Base-by-base conservation (phyloP, 371 early-diverging fungal genomes). In the Capillidium rhysosporum region DNA sequence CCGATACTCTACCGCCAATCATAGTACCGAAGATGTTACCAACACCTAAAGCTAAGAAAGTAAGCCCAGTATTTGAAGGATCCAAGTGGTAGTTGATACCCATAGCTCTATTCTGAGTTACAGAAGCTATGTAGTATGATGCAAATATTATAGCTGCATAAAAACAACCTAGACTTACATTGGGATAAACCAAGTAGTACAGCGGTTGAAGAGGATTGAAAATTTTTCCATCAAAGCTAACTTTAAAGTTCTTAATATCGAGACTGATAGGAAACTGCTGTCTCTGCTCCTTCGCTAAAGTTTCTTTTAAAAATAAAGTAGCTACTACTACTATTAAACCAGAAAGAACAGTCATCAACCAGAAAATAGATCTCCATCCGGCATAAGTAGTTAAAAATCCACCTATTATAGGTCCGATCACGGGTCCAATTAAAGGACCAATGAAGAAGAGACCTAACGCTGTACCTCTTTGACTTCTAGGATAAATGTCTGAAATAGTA, bases 301-400 rank as follows among this genome's bases (percentile, higher is more conserved):
- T 83, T 53, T 85, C 86, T 4, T 84, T 82, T 51, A 83, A 56
- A 52, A 78, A 68, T 26, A 76, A 30, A 25, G 75, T 68, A 14
- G 76, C 56, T 23, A 16, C 14, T 31, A 51, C 12, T 20, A 8
- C 16, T 30, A 51, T 3, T 0, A 77, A n/a, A 18, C 75, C 59
- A 21, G 74, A 65, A 1, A 75, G 14, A 2, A 65, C 72, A 1
- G 78, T 61, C 53, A 80, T 59, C 34, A 70, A 59, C 71, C 76
- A 80, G 58, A 80, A 81, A 25, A 75, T 75, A 56, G 68, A 71
- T 10, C 73, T 62, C 84, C 84, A 84, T 5, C 73, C 71, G 1
- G 74, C 57, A 24, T 65, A 70, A 60, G 69, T 52, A 1, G 66
- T 61, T 10, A 82, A 59, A 28, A 70, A 62, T 3, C 69, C 69